Percentiles rank a stretch among this genome's conserved stretches.
phyloP scores from a whole-genome alignment of 805 yeast genomes.

The Blastobotrys americana region DNA sequence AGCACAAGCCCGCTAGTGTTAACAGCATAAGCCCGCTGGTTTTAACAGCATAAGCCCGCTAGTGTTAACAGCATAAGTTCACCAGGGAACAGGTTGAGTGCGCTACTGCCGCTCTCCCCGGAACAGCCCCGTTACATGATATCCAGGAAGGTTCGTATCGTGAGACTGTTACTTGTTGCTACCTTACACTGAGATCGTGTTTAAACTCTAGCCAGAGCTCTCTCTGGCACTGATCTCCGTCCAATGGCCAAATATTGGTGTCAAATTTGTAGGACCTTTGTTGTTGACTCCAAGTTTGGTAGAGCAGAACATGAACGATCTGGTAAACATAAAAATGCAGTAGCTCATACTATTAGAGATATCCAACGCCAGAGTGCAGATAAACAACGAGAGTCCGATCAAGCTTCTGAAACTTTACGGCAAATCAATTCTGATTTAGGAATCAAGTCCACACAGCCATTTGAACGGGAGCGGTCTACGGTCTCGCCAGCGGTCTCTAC shows the following conservation, averaged over 20 bases:
- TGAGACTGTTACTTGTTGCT: no score
- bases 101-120: no score
- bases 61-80: no score
- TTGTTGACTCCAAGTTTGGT: conserved; percentile 32
- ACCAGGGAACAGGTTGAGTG: no score
- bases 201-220: no score
- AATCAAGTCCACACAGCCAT: neutral
- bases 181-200: no score
- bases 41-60: no score
- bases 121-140: no score
- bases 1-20: no score
- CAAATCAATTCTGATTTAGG: conserved; percentile 13
- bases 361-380: conserved; percentile 27
- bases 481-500: neutral
- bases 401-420: conserved; percentile 18
- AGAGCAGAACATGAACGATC: conserved; percentile 32
- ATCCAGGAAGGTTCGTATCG: no score
- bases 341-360: conserved; percentile 21
- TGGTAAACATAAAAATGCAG: conserved; percentile 27
- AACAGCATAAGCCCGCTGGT: no score
- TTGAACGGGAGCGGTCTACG: neutral
- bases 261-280: conserved; percentile 35
- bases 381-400: conserved; percentile 12
- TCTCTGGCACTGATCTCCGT: no score
- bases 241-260: conserved; percentile 34